Evolutionary conservation across 108 stramenopile genomes (phyloP).

Genomic region (Fistulifera pelliculosa): DNA sequence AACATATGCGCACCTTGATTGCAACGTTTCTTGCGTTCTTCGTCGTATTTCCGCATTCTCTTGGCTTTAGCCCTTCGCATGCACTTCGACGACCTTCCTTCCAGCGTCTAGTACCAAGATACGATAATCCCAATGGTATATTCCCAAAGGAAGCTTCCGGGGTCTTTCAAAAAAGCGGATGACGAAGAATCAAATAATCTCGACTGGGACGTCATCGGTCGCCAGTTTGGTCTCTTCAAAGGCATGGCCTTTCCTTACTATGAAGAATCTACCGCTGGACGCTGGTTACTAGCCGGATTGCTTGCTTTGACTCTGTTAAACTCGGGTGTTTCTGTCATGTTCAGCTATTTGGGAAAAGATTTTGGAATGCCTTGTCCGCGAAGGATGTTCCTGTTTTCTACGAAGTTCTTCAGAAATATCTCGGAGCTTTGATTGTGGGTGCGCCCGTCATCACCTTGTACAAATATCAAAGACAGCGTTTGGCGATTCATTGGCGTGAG

Average conservation of each 20-base stretch:
- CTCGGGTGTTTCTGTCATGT: constrained; percentile 76
- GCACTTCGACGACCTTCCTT: no score
- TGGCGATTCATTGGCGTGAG: constrained; percentile 65
- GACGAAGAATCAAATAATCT: background rate
- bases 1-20: no score
- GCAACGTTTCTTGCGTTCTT: no score
- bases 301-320: constrained; percentile 75
- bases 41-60: no score
- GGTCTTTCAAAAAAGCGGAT: no score
- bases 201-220: constrained; percentile 18
- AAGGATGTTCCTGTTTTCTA: constrained; percentile 79
- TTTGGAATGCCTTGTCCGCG: constrained; percentile 85
- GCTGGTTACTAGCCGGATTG: constrained; percentile 73
- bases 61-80: no score
- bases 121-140: no score
- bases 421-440: constrained; percentile 62
- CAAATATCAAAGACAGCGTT: constrained; percentile 55
- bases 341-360: constrained; percentile 85
- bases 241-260: constrained; percentile 87
- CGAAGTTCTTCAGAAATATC: constrained; percentile 59
- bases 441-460: constrained; percentile 85
- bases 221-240: constrained; percentile 43
- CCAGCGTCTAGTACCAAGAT: no score
- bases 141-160: no score
- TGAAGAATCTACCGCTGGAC: constrained; percentile 59